Percentiles rank a stretch among this genome's conserved stretches.
Conservation (phyloP, 768 basidiomycete genomes). For the Paxillus ammoniavirescens region DNA sequence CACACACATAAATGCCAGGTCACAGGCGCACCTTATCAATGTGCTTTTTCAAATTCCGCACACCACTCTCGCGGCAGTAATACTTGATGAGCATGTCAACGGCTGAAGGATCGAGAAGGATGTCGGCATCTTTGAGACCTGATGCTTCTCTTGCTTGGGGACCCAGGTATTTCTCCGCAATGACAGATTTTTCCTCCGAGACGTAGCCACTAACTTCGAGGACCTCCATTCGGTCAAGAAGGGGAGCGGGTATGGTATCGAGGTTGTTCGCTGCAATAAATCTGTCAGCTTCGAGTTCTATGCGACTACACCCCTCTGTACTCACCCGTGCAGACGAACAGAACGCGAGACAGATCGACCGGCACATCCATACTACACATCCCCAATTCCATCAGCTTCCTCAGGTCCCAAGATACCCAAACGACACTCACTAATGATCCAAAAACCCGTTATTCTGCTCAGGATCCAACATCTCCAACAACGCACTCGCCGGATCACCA, state of each 20-base stretch:
- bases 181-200: constrained; percentile 86
- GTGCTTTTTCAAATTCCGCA: constrained; percentile 95
- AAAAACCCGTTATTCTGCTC: constrained; percentile 95
- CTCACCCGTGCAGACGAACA: constrained; percentile 91
- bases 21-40: constrained; percentile 87
- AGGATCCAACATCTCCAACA: constrained; percentile 91
- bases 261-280: constrained; percentile 71
- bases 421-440: constrained; percentile 83
- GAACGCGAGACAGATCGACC: constrained; percentile 91
- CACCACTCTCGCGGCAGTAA: constrained; percentile 96
- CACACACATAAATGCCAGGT: not conserved
- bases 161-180: constrained; percentile 83
- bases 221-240: constrained; percentile 96
- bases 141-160: constrained; percentile 93
- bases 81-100: constrained; percentile 92
- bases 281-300: constrained; percentile 7
- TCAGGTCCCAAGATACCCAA: not conserved
- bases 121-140: constrained; percentile 83
- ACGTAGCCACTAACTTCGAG: constrained; percentile 95
- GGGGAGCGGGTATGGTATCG: constrained; percentile 90
- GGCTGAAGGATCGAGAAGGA: constrained; percentile 70
- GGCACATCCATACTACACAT: constrained; percentile 88
- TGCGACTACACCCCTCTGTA: not conserved
- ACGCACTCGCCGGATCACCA: constrained; percentile 88
- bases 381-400: constrained; percentile 5